phyloP scores from a whole-genome alignment of 805 yeast species.

The Starmerella apis region DNA sequence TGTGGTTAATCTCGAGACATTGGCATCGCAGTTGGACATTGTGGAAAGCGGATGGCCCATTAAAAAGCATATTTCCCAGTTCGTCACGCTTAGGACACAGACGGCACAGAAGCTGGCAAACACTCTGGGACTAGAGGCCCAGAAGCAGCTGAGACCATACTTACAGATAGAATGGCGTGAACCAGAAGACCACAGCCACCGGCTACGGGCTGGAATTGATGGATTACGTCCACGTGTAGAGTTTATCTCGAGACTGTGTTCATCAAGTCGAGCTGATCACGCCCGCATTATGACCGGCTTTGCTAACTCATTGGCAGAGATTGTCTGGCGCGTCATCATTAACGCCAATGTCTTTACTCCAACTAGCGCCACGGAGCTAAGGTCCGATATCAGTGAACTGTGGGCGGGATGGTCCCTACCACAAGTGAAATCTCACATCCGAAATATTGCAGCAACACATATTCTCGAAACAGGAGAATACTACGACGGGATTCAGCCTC shows the following conservation, averaged over 20 bases:
- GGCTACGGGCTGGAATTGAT: constrained; percentile 10
- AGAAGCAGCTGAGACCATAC: constrained; percentile 8
- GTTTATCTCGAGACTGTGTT: constrained; percentile 28
- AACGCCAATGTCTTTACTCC: constrained; percentile 33
- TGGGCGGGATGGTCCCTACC: constrained; percentile 25
- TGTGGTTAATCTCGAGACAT: constrained; percentile 33
- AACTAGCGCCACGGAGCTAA: constrained; percentile 33
- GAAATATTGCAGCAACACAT: constrained; percentile 9
- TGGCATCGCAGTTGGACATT: constrained; percentile 39
- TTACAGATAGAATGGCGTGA: constrained; percentile 28
- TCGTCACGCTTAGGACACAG: constrained; percentile 11
- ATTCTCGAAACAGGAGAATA: constrained; percentile 8
- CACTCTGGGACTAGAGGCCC: constrained; percentile 11
- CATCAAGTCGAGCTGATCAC: constrained; percentile 29
- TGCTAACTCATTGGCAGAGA: constrained; percentile 30
- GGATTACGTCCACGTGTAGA: constrained; percentile 18
- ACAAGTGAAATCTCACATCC: background rate
- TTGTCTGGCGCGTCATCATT: constrained; percentile 35
- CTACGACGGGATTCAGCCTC: background rate
- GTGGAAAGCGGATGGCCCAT: constrained; percentile 5
- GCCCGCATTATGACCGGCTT: constrained; percentile 27
- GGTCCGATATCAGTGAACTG: constrained; percentile 30
- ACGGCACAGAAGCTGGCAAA: constrained; percentile 11
- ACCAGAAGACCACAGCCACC: constrained; percentile 5
- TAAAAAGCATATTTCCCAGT: background rate